These are phyloP conservation scores for Phalaenopsis hybrid DNA, from an alignment of 116 monocot species.

Conservation along the genomic window DNA sequence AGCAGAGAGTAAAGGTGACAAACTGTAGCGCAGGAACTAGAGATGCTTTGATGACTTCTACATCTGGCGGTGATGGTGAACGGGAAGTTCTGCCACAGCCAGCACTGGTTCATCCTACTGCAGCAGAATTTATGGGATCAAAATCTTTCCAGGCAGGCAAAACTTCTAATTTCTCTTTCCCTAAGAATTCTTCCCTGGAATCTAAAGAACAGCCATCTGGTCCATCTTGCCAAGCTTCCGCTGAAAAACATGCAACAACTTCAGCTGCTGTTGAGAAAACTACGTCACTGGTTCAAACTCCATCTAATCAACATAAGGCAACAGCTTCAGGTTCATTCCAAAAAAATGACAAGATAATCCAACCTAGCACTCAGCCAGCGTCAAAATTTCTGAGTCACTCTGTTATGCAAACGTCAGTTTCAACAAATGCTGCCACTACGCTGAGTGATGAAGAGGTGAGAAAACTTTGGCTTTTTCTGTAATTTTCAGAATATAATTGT, in stretches of 20 bases:
- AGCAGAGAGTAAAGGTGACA: conserved; percentile 30
- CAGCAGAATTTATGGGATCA: conserved; percentile 15
- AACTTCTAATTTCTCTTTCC: conserved; percentile 19
- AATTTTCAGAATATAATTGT: background rate
- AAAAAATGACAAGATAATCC: conserved; percentile 55
- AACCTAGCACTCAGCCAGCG: conserved; percentile 27
- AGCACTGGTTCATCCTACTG: conserved; percentile 24
- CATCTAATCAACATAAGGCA: conserved; percentile 31
- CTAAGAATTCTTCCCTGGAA: conserved; percentile 28
- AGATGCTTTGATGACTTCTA: conserved; percentile 7
- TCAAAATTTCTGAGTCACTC: conserved; percentile 33
- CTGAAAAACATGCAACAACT: conserved; percentile 9
- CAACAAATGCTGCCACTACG: conserved; percentile 30
- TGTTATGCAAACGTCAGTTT: conserved; percentile 21
- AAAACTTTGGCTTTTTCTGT: background rate
- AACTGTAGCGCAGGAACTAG: conserved; percentile 3
- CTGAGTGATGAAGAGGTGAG: conserved; percentile 92
- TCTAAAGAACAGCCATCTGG: conserved; percentile 31
- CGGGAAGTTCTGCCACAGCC: conserved; percentile 22
- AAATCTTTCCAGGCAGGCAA: conserved; percentile 37
- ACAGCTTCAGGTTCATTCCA: conserved; percentile 26
- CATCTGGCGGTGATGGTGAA: conserved; percentile 11
- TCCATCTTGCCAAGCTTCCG: conserved; percentile 28
- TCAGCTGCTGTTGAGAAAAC: conserved; percentile 22
- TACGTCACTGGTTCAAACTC: conserved; percentile 26